Evolutionary conservation across 2,329 filamentous ascomycete genomes (phyloP), one percentile per base, ranked within the genome.

Genomic region (Tolypocladium ophioglossoides): DNA sequence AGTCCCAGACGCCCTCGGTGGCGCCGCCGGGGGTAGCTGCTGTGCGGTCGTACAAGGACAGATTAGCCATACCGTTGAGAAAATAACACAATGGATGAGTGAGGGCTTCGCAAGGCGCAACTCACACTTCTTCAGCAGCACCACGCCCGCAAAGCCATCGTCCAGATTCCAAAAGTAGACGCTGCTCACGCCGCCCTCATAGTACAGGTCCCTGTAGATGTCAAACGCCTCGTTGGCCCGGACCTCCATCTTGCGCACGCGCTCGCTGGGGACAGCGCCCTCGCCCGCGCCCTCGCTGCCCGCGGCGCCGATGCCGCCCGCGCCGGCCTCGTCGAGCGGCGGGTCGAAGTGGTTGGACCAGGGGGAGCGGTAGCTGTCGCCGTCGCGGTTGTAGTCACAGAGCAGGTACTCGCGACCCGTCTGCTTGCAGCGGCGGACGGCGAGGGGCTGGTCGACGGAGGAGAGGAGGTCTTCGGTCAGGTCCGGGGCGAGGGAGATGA

Each of bases 281-380:
- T 95, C 91, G 27, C 83, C 84, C 0, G 79, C 82, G 0, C 78
- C 80, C 57, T 82, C 80, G 58, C 74, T 82, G n/a, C 76, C 77
- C 14, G 72, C 77, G 1, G 74, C 72, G 10, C 77, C 76, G 3
- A 78, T 73, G 32, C 76, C 79, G 30, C 78, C 78, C 0, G 68
- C 67, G 18, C 83, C 81, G 51, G 78, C 79, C 60, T 80, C 80
- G 60, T 88, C 86, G 56, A 96, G 80, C 16, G 91, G 87, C 20
- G 92, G 94, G 69, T 97, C 91, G 71, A 99, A 99, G 73, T 96
- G 88, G 74, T 97, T 97, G 74, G 87, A 94, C 94, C 94, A 99
- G n/a, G 94, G 94, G 61, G 89, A 95, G 58, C 94, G 87, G 80
- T 96, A 96, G 74, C 88, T 95, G 75, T 96, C 92, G 58, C 94